phyloP scores from a whole-genome alignment of 1,139 yeast species.

The Blastobotrys persicus region DNA sequence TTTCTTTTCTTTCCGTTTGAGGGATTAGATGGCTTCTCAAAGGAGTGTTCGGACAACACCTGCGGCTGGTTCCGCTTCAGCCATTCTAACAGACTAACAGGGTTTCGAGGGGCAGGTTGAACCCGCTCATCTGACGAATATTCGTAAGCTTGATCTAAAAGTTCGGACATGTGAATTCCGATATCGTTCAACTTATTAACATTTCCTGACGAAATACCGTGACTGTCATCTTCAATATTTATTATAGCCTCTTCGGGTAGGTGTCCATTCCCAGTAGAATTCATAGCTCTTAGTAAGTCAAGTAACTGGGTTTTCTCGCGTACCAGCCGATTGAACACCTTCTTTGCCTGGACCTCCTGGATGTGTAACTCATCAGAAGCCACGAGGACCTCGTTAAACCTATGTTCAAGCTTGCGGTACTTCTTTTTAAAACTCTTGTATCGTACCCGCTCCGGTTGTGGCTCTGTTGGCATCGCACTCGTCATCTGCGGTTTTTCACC shows the following conservation, averaged over 20 bases:
- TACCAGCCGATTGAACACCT: conserved; percentile 25
- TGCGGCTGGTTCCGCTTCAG: conserved; percentile 30
- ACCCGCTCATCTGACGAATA: conserved; percentile 28
- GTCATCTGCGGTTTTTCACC: too few relatives aligned
- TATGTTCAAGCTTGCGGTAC: conserved; percentile 28
- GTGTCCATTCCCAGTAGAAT: conserved; percentile 19
- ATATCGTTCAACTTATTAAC: conserved; percentile 15
- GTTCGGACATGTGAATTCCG: conserved; percentile 22
- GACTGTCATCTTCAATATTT: conserved; percentile 7
- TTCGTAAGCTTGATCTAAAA: conserved; percentile 23
- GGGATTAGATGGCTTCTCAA: conserved; percentile 11
- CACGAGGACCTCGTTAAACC: conserved; percentile 27
- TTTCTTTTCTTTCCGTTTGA: conserved; percentile 1
- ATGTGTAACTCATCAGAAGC: conserved; percentile 27
- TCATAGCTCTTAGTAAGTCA: conserved; percentile 26
- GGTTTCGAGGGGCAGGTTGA: conserved; percentile 25
- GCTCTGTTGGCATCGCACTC: too few relatives aligned
- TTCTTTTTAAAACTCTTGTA: conserved; percentile 23
- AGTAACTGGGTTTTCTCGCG: conserved; percentile 29
- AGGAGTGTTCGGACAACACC: conserved; percentile 17
- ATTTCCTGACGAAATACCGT: conserved; percentile 5
- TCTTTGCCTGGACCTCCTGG: conserved; percentile 22
- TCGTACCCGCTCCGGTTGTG: conserved; percentile 5
- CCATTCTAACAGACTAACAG: conserved; percentile 31
- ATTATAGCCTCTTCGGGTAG: conserved; percentile 10